Evolutionary conservation across 495 filamentous ascomycete species (phyloP).

Genomic region (Emericellopsis terricola): DNA sequence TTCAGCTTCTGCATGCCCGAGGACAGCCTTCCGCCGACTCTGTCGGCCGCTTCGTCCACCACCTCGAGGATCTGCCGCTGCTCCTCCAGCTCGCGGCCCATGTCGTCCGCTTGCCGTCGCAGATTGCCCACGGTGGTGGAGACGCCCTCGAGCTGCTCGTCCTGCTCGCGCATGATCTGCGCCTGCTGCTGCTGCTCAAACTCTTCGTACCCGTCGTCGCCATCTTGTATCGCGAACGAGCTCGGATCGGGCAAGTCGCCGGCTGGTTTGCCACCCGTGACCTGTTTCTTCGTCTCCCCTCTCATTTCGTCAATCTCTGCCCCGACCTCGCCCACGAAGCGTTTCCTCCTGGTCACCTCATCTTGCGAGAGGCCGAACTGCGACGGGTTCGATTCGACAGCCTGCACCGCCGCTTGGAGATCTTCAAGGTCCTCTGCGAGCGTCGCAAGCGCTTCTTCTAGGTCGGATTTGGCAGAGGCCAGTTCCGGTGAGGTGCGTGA

Average conservation of each 20-base stretch:
- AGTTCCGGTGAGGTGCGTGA: slow-evolving; percentile 58
- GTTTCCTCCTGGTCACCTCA: slow-evolving; percentile 65
- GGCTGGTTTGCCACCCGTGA: slow-evolving; percentile 8
- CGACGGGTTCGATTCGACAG: slow-evolving; percentile 77
- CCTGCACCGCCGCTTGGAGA: slow-evolving; percentile 71
- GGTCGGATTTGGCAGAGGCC: slow-evolving; percentile 62
- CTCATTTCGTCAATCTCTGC: slow-evolving; percentile 78
- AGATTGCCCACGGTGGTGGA: slow-evolving; percentile 84
- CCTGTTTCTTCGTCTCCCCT: slow-evolving; percentile 48
- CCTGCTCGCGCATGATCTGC: slow-evolving; percentile 89
- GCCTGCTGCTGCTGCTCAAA: slow-evolving; percentile 86
- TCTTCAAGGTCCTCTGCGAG: slow-evolving; percentile 77
- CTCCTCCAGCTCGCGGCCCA: slow-evolving; percentile 91
- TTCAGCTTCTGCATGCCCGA: slow-evolving; percentile 72
- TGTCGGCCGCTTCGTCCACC: slow-evolving; percentile 64
- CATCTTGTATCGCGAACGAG: slow-evolving; percentile 36
- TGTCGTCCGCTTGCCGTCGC: slow-evolving; percentile 74
- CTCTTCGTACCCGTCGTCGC: slow-evolving; percentile 50
- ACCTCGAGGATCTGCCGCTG: slow-evolving; percentile 67
- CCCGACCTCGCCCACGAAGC: slow-evolving; percentile 78
- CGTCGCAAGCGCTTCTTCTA: slow-evolving; percentile 55
- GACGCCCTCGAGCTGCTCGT: slow-evolving; percentile 80
- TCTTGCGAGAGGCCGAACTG: slow-evolving; percentile 70
- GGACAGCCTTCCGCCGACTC: slow-evolving; percentile 71
- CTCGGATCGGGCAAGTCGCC: slow-evolving; percentile 48